Base-by-base conservation (phyloP, 352 stramenopile species). In the Peronospora destructor region DNA sequence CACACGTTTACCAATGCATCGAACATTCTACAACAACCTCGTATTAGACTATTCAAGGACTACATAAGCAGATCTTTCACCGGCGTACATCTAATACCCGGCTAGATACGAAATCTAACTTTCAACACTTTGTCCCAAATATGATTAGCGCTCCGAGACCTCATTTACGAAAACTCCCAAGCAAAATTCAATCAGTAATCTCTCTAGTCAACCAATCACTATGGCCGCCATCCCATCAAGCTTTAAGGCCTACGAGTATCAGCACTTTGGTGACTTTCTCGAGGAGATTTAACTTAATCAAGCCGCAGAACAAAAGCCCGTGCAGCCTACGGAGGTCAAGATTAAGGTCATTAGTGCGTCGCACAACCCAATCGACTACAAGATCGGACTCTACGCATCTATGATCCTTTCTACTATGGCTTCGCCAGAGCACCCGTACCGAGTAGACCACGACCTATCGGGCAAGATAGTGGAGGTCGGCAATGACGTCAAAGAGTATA, bases 401-500 rank as follows among this genome's bases (percentile, higher is more conserved):
- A 45, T 28, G 11, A 44, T 30, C 2, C 39, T 32, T 12, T 32
- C 28, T 6, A 11, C 28, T 32, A 32, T 32, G 28, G 28, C 51
- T 6, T 44, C 51, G 6, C 29, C 38, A 5, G 62, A 73, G 33
- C 45, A 62, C 14, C 67, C 53, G 16, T 59, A 66, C 45, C 45
- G 53, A 17, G 21, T 70, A 9, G 68, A 66, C 14, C 66, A 60
- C 10, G 69, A 80, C 42, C 38, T 72, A 10, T 56, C 66, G 0
- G 64, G 66, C 1, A 62, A 57, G 11, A 49, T 78, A 1, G 54
- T 65, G 9, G 62, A 71, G 21, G 37, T 78, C 14, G 65, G 59
- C 0, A 42, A 11, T 12, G 44, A 61, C 16, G 54, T 73, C 47
- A 67, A 45, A 16, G 36, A 49, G 13, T 68, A 61, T 45, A 34